Evolutionary conservation across 2,329 filamentous ascomycete genomes (phyloP).

Genomic region (Aspergillus nomiae): DNA sequence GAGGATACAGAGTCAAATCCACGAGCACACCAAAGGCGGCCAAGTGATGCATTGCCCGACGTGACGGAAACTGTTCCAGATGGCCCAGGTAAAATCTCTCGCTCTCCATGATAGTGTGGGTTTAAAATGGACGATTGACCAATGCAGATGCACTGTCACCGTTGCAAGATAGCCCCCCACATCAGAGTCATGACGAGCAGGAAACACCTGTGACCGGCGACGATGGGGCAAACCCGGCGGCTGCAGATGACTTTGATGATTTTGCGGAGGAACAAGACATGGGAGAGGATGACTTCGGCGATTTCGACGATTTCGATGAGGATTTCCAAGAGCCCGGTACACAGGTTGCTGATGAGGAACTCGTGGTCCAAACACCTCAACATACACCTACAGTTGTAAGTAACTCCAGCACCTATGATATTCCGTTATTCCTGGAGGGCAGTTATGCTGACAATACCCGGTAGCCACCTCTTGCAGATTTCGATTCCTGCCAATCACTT

Average conservation of each 20-base stretch:
- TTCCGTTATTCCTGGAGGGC: neutral
- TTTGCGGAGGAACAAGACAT: slow-evolving; percentile 55
- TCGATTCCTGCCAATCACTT: slow-evolving; percentile 54
- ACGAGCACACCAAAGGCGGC: slow-evolving; percentile 42
- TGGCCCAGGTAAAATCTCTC: slow-evolving; percentile 59
- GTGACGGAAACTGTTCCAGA: slow-evolving; percentile 46
- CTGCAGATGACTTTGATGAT: slow-evolving; percentile 61
- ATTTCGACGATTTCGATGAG: slow-evolving; percentile 72
- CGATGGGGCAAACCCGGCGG: slow-evolving; percentile 65
- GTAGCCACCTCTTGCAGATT: slow-evolving; percentile 51
- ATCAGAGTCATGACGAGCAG: slow-evolving; percentile 44
- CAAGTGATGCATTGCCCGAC: slow-evolving; percentile 48
- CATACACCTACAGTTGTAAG: slow-evolving; percentile 48
- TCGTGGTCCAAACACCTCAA: slow-evolving; percentile 25
- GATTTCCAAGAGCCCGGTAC: slow-evolving; percentile 60
- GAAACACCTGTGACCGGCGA: slow-evolving; percentile 41
- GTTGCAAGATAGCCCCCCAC: slow-evolving; percentile 52
- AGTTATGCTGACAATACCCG: slow-evolving; percentile 6
- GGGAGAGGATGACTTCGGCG: slow-evolving; percentile 60
- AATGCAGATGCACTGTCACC: slow-evolving; percentile 60
- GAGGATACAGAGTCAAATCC: slow-evolving; percentile 36
- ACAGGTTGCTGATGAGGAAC: slow-evolving; percentile 29
- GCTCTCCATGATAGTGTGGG: slow-evolving; percentile 28
- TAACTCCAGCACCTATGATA: slow-evolving; percentile 18
- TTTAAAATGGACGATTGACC: slow-evolving; percentile 59